Percentiles rank a stretch among this genome's conserved stretches.
Conservation (phyloP, 148 eudicot species). For the Camellia lanceoleosa region DNA sequence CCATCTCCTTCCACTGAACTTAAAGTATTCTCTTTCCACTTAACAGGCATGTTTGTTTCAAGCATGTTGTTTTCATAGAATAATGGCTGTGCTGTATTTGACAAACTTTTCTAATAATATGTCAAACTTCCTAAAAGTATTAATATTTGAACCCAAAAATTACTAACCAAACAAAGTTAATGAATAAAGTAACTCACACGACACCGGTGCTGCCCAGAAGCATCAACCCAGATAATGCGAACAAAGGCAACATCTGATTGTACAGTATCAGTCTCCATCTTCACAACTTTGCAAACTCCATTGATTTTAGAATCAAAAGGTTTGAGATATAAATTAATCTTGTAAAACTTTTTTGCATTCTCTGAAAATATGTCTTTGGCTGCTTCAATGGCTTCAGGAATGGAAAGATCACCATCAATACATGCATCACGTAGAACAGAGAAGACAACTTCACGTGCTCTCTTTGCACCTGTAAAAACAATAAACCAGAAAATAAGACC, state of each 20-base stretch:
- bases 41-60: background rate
- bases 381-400: conserved; percentile 81
- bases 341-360: conserved; percentile 75
- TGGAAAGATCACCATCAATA: conserved; percentile 76
- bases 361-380: conserved; percentile 73
- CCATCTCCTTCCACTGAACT: background rate
- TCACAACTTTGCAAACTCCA: conserved; percentile 22
- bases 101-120: background rate
- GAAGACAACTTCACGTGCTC: conserved; percentile 87
- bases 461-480: conserved; percentile 63
- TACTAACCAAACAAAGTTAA: conserved; percentile 9
- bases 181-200: conserved; percentile 53
- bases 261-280: conserved; percentile 25
- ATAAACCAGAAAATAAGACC: background rate
- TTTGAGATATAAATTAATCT: conserved; percentile 33
- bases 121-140: background rate
- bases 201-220: conserved; percentile 91
- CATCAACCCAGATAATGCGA: conserved; percentile 86
- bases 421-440: conserved; percentile 81
- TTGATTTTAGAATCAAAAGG: conserved; percentile 17
- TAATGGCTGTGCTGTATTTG: background rate
- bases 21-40: background rate
- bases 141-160: background rate
- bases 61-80: background rate
- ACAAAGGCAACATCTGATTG: conserved; percentile 47